phyloP scores from a whole-genome alignment of 1,139 yeast species.

The Nakaseomyces bracarensis region DNA sequence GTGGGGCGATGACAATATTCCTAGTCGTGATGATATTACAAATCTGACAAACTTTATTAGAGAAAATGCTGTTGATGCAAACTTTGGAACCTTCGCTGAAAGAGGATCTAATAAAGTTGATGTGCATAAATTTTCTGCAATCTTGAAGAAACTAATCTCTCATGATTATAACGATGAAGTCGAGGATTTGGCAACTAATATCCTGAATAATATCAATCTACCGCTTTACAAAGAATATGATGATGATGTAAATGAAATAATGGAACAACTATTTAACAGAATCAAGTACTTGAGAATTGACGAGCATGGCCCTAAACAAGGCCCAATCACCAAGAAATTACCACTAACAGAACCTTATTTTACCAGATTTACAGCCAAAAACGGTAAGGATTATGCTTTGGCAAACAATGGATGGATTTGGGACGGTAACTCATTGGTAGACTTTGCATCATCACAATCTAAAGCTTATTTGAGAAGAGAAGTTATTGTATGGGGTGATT shows the following conservation, averaged over 20 bases:
- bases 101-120: slow-evolving; percentile 52
- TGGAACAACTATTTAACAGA: slow-evolving; percentile 64
- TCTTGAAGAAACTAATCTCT: slow-evolving; percentile 36
- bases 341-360: slow-evolving; percentile 86
- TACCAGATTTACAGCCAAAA: slow-evolving; percentile 51
- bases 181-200: slow-evolving; percentile 29
- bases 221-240: slow-evolving; percentile 71
- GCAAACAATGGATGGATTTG: slow-evolving; percentile 99
- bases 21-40: slow-evolving; percentile 32
- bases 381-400: slow-evolving; percentile 56
- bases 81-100: slow-evolving; percentile 38
- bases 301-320: slow-evolving; percentile 69
- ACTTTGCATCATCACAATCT: slow-evolving; percentile 75
- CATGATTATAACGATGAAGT: slow-evolving; percentile 32
- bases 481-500: slow-evolving; percentile 96
- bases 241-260: slow-evolving; percentile 55
- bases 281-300: slow-evolving; percentile 71
- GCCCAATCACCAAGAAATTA: slow-evolving; percentile 44
- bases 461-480: slow-evolving; percentile 84
- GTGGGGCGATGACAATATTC: slow-evolving; percentile 11
- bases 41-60: slow-evolving; percentile 47
- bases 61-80: slow-evolving; percentile 35
- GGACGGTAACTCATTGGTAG: slow-evolving; percentile 91
- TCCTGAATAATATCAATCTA: slow-evolving; percentile 70
- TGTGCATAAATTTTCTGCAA: slow-evolving; percentile 41